A percentile compares a stretch with the other conserved stretches of the same genome.
These are phyloP conservation scores for Beauveria australis DNA, from an alignment of 2,329 filamentous ascomycete genomes.

Conservation along the genomic window DNA sequence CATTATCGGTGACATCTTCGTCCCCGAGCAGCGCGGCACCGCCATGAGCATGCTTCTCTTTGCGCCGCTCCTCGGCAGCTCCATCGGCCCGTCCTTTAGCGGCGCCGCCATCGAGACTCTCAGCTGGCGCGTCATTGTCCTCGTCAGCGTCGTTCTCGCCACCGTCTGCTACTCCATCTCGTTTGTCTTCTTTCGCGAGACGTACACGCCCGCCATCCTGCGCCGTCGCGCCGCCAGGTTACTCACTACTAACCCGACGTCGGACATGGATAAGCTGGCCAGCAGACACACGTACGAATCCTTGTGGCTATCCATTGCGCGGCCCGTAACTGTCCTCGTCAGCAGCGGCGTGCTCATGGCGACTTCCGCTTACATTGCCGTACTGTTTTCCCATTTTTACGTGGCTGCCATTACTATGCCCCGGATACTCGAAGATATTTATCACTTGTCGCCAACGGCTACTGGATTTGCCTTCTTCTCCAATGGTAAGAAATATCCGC, in stretches of 20 bases:
- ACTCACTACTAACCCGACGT: slow-evolving; percentile 9
- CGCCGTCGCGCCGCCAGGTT: slow-evolving; percentile 26
- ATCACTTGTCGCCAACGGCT: slow-evolving; percentile 39
- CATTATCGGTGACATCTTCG: slow-evolving; percentile 56
- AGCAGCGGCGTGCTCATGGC: slow-evolving; percentile 43
- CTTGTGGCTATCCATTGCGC: slow-evolving; percentile 15
- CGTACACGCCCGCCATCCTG: slow-evolving; percentile 48
- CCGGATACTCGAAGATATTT: slow-evolving; percentile 37
- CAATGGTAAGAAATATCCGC: neutral
- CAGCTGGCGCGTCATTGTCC: slow-evolving; percentile 47
- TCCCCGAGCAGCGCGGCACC: slow-evolving; percentile 46
- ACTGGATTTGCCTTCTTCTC: slow-evolving; percentile 40
- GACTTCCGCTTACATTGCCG: slow-evolving; percentile 34
- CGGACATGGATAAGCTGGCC: neutral
- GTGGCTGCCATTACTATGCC: slow-evolving; percentile 44
- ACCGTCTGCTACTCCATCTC: slow-evolving; percentile 41
- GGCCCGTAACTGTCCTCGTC: slow-evolving; percentile 37
- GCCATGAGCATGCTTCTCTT: slow-evolving; percentile 51
- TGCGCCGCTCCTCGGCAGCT: slow-evolving; percentile 49
- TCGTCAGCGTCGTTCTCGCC: slow-evolving; percentile 40
- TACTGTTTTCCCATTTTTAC: slow-evolving; percentile 44
- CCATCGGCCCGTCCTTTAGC: slow-evolving; percentile 46
- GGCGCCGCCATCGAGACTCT: slow-evolving; percentile 45
- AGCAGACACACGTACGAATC: neutral
- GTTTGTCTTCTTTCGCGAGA: slow-evolving; percentile 47